A percentile compares a stretch with the other conserved stretches of the same genome.
Conservation (phyloP, 2,329 filamentous ascomycete genomes). For the Thielaviopsis punctulata region DNA sequence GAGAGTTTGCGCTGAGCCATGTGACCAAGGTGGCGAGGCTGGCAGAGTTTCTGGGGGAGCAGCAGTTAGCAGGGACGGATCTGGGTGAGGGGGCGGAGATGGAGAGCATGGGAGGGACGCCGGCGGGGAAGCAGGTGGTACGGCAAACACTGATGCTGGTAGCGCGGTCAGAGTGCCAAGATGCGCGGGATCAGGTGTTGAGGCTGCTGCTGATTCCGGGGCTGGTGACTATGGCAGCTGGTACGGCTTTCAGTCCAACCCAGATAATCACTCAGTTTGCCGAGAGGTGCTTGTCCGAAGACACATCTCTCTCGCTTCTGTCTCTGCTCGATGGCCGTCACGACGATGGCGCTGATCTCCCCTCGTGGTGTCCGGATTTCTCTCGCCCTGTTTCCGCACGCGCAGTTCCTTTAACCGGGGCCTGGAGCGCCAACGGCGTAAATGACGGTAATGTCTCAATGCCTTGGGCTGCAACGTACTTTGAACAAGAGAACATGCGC, state of each 20-base stretch:
- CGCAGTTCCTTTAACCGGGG: not conserved
- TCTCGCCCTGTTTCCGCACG: slow-evolving; percentile 4
- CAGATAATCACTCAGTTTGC: slow-evolving; percentile 7
- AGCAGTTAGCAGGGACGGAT: not conserved
- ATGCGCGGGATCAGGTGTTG: slow-evolving; percentile 6
- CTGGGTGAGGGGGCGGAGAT: not conserved
- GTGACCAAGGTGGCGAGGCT: slow-evolving; percentile 7
- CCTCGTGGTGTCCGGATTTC: slow-evolving; percentile 11
- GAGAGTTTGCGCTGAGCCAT: slow-evolving; percentile 6
- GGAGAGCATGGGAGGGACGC: not conserved
- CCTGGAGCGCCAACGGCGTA: slow-evolving; percentile 9
- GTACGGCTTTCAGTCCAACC: not conserved
- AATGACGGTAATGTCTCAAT: slow-evolving; percentile 6
- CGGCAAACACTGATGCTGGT: slow-evolving; percentile 3
- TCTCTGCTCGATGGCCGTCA: slow-evolving; percentile 10
- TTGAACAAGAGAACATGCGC: slow-evolving; percentile 3
- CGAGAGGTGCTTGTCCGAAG: slow-evolving; percentile 7
- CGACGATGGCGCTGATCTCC: slow-evolving; percentile 1
- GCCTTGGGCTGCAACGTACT: slow-evolving; percentile 11
- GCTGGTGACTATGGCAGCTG: slow-evolving; percentile 2
- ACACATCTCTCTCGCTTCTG: slow-evolving; percentile 5
- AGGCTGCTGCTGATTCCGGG: slow-evolving; percentile 6
- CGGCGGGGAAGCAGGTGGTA: not conserved
- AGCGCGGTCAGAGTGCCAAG: slow-evolving; percentile 6
- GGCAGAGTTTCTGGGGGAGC: slow-evolving; percentile 1